Percentiles rank a stretch among this genome's conserved stretches.
phyloP scores from a whole-genome alignment of 805 yeast species.

The Metschnikowia proteae region DNA sequence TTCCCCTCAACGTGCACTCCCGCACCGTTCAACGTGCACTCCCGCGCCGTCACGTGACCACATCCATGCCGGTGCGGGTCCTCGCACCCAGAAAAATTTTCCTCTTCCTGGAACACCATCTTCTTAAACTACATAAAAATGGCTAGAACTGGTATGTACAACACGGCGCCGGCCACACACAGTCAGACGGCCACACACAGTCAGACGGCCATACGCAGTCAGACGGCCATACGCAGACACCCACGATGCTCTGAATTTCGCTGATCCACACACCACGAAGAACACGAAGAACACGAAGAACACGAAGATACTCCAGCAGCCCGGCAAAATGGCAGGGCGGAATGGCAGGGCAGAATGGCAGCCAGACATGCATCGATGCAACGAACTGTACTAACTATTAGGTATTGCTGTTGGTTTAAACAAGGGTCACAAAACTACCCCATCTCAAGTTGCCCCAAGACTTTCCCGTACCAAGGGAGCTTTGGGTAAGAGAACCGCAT shows the following conservation, averaged over 20 bases:
- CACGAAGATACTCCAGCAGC: too few species aligned
- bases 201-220: slow-evolving; percentile 1
- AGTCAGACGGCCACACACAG: slow-evolving; percentile 2
- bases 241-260: too few species aligned
- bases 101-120: neutral
- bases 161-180: neutral
- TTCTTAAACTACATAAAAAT: slow-evolving; percentile 31
- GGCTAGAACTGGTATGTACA: slow-evolving; percentile 65
- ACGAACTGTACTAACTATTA: slow-evolving; percentile 23
- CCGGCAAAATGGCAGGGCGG: too few species aligned
- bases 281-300: too few species aligned
- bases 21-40: neutral
- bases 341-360: too few species aligned
- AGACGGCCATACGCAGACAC: neutral
- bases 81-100: slow-evolving; percentile 5
- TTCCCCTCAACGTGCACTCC: neutral
- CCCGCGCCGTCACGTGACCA: neutral
- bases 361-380: too few species aligned
- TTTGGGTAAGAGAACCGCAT: slow-evolving; percentile 89
- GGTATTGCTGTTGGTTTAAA: slow-evolving; percentile 98
- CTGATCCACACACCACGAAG: too few species aligned
- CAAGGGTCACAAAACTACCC: slow-evolving; percentile 98
- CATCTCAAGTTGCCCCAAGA: slow-evolving; percentile 64
- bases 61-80: neutral
- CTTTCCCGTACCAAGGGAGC: slow-evolving; percentile 96